Evolutionary conservation across 768 basidiomycete genomes (phyloP).

Genomic region (Heimioporus sp.): DNA sequence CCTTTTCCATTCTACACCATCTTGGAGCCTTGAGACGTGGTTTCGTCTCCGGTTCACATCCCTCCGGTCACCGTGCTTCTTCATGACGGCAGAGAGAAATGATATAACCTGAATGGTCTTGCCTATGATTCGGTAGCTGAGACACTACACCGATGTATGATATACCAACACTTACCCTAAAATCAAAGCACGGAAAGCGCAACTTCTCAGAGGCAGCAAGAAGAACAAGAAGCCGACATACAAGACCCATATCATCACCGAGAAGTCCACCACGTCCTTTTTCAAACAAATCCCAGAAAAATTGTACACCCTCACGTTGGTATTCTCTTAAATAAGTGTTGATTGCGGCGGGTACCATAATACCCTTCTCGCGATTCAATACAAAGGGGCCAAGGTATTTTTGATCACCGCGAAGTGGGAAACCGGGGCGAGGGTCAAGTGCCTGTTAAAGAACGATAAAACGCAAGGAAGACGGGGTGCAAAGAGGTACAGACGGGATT

Average conservation of each 20-base stretch:
- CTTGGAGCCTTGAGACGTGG: conserved; percentile 66
- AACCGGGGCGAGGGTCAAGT: conserved; percentile 51
- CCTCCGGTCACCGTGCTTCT: conserved; percentile 61
- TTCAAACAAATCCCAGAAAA: conserved; percentile 74
- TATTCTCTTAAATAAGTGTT: conserved; percentile 90
- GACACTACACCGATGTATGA: background rate
- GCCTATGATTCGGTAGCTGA: conserved; percentile 39
- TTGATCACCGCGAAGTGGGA: conserved; percentile 47
- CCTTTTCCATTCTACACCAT: conserved; percentile 51
- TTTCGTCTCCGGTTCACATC: conserved; percentile 68
- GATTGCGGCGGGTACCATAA: conserved; percentile 64
- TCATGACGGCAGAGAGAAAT: conserved; percentile 90
- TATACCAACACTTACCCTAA: conserved; percentile 24
- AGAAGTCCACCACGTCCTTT: conserved; percentile 74
- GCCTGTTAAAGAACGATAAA: conserved; percentile 26
- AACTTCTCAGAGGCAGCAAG: background rate
- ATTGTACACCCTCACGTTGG: conserved; percentile 82
- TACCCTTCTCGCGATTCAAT: conserved; percentile 44
- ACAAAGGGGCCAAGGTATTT: conserved; percentile 43
- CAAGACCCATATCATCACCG: conserved; percentile 95
- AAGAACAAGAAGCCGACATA: conserved; percentile 24
- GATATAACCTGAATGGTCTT: conserved; percentile 96
- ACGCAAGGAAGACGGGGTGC: background rate
- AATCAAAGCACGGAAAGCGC: background rate
- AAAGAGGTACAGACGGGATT: conserved; percentile 27